Conservation (phyloP, 116 monocot genomes). For the Phalaenopsis hybrid region DNA sequence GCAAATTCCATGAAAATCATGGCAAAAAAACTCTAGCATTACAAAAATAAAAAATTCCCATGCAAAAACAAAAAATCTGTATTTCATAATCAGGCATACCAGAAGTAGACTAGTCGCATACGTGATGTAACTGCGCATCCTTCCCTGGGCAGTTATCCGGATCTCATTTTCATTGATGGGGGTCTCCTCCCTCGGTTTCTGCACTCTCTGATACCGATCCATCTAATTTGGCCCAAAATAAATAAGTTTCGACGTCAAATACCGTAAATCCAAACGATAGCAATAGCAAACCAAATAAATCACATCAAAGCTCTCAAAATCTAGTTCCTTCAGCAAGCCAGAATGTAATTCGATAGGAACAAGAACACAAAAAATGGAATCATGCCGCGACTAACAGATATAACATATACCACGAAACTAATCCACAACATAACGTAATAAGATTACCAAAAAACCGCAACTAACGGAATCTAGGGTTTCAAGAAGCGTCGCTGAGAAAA, state of each 20-base stretch:
- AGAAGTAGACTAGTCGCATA: slow-evolving; percentile 16
- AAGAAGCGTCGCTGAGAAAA: background rate
- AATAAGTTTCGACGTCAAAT: background rate
- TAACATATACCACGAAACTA: background rate
- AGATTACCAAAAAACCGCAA: no score
- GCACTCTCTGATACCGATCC: slow-evolving; percentile 27
- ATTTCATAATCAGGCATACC: background rate
- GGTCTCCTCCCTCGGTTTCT: slow-evolving; percentile 20
- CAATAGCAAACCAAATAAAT: background rate
- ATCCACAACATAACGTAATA: background rate
- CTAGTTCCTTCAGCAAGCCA: background rate
- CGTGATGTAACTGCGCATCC: slow-evolving; percentile 22
- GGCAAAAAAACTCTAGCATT: no score
- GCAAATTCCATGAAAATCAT: background rate
- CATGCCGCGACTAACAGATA: background rate
- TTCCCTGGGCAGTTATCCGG: slow-evolving; percentile 18
- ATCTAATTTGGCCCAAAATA: background rate
- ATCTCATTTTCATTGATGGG: slow-evolving; percentile 21
- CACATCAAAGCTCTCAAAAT: background rate
- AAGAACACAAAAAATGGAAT: background rate
- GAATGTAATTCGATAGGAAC: background rate
- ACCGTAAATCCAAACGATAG: background rate
- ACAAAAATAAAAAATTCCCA: no score
- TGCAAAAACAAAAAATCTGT: no score
- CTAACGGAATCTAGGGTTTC: no score